Conservation (phyloP, 129 eudicot genomes). For the Helichrysum umbraculigerum region DNA sequence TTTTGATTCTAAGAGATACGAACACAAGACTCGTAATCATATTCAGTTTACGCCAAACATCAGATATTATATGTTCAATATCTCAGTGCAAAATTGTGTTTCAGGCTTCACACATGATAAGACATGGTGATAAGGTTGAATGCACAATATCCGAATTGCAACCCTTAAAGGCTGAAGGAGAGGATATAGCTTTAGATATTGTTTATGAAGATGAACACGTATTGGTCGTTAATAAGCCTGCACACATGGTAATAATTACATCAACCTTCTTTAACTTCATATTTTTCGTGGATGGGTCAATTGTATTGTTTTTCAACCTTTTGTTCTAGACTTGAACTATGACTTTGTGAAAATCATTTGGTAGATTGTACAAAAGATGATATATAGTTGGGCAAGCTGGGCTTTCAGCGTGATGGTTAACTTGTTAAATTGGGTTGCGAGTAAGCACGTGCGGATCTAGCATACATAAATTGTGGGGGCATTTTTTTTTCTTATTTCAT, state of each 20-base stretch:
- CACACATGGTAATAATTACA: constrained; percentile 76
- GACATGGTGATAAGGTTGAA: constrained; percentile 72
- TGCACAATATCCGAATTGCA: constrained; percentile 83
- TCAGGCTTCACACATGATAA: constrained; percentile 75
- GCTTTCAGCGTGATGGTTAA: background rate
- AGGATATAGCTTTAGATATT: constrained; percentile 88
- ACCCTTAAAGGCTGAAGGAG: constrained; percentile 86
- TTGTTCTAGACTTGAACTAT: background rate
- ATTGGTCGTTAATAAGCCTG: constrained; percentile 87
- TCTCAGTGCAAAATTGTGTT: constrained; percentile 11
- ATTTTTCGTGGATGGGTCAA: background rate
- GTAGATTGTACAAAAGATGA: constrained; percentile 14
- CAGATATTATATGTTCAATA: background rate
- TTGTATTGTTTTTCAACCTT: background rate
- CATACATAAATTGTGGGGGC: too few relatives aligned
- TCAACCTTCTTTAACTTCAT: background rate
- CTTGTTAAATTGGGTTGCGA: background rate
- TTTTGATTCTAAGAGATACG: too few relatives aligned
- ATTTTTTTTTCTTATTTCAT: too few relatives aligned
- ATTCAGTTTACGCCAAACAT: background rate
- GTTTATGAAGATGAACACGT: constrained; percentile 83
- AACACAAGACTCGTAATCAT: too few relatives aligned
- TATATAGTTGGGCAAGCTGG: background rate
- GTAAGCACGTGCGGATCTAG: background rate
- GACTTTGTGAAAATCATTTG: background rate